These are phyloP conservation scores for Syzygium aromaticum DNA, from an alignment of 345 rosid species.

Conservation along the genomic window DNA sequence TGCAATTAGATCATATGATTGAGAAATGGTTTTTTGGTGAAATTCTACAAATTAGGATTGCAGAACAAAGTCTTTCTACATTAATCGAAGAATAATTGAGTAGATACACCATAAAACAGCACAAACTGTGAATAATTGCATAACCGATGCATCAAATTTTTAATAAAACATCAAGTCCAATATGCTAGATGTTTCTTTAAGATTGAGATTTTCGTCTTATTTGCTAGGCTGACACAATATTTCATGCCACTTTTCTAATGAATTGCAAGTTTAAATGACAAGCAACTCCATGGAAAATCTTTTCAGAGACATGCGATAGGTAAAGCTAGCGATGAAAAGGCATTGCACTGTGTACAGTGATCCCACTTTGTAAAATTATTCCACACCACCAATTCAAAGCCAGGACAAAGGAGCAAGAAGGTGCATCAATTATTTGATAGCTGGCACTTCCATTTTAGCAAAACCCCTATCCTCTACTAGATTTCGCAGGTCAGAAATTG, in stretches of 20 bases:
- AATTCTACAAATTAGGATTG: not conserved
- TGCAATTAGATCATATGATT: constrained; percentile 13
- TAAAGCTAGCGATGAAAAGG: not conserved
- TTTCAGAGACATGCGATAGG: not conserved
- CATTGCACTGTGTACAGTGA: not conserved
- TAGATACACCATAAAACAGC: not conserved
- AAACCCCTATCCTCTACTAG: not conserved
- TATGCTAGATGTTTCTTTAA: not conserved
- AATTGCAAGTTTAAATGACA: not conserved
- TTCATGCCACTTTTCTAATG: not conserved
- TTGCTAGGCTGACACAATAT: not conserved
- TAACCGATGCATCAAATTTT: not conserved
- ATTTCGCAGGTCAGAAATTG: not conserved
- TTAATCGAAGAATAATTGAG: not conserved
- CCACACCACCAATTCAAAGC: not conserved
- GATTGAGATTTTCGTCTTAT: not conserved
- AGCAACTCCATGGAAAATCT: not conserved
- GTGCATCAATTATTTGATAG: not conserved
- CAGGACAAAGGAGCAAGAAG: not conserved
- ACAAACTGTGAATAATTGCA: not conserved
- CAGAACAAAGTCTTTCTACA: not conserved
- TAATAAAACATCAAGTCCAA: not conserved
- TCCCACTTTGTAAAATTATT: not conserved
- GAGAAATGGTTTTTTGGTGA: not conserved
- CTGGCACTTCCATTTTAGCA: not conserved